Conservation (phyloP, 192 early-diverging fungal genomes). For the Linnemannia schmuckeri region DNA sequence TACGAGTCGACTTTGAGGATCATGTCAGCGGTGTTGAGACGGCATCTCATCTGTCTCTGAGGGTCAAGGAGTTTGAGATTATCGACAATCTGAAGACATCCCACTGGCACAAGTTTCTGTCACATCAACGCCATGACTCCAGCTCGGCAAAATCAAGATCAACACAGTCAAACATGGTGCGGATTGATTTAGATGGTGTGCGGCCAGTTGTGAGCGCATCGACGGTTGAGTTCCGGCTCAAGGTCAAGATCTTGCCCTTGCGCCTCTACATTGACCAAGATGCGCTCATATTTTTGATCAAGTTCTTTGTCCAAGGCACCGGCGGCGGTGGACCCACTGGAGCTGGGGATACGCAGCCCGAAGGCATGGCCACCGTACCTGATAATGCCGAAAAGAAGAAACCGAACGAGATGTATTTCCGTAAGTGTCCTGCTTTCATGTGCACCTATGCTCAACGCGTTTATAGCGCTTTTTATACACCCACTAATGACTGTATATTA, state of each 20-base stretch:
- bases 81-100: conserved; percentile 84
- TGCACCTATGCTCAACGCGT: neutral
- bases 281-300: conserved; percentile 84
- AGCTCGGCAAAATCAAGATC: conserved; percentile 67
- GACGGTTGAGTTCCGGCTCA: conserved; percentile 72
- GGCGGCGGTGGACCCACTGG: neutral
- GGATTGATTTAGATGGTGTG: conserved; percentile 65
- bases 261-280: conserved; percentile 95
- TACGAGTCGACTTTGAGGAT: conserved; percentile 68
- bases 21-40: conserved; percentile 61
- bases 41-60: conserved; percentile 62
- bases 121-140: conserved; percentile 69
- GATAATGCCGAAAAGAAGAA: conserved; percentile 29
- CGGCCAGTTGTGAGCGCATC: conserved; percentile 67
- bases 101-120: conserved; percentile 83
- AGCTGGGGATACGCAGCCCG: neutral
- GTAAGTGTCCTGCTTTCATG: conserved; percentile 51
- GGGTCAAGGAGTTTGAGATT: conserved; percentile 77
- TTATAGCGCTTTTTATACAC: too few species aligned
- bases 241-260: conserved; percentile 80
- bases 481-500: neutral
- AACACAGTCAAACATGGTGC: conserved; percentile 75
- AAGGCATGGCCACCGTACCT: conserved; percentile 5
- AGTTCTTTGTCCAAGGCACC: conserved; percentile 77
- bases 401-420: conserved; percentile 62